These are phyloP conservation scores for Mycena amicta DNA, from an alignment of 768 basidiomycete species.

Conservation along the genomic window DNA sequence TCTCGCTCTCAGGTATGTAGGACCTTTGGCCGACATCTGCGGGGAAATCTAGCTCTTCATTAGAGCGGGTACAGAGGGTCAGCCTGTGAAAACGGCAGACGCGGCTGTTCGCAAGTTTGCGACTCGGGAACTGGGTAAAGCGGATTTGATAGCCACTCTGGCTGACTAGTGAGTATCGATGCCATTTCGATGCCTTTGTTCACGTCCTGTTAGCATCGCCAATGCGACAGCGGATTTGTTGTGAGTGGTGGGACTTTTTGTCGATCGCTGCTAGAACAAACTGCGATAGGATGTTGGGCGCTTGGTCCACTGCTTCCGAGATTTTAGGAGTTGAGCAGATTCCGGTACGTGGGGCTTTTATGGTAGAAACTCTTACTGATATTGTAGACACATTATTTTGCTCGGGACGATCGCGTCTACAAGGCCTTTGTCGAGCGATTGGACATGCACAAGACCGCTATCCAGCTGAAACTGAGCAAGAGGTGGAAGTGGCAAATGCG, in stretches of 20 bases:
- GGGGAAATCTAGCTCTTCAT: not conserved
- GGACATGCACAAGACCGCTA: constrained; percentile 45
- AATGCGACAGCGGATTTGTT: constrained; percentile 71
- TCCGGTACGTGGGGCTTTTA: constrained; percentile 55
- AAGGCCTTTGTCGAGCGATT: constrained; percentile 62
- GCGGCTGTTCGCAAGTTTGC: constrained; percentile 84
- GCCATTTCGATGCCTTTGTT: not conserved
- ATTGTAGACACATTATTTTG: constrained; percentile 86
- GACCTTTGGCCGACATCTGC: not conserved
- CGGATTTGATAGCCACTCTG: constrained; percentile 73
- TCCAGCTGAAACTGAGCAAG: constrained; percentile 51
- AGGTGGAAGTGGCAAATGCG: constrained; percentile 74
- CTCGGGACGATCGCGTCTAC: constrained; percentile 87
- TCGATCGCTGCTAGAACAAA: constrained; percentile 41
- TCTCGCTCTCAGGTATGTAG: constrained; percentile 55
- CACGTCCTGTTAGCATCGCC: constrained; percentile 58
- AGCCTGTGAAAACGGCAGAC: constrained; percentile 77
- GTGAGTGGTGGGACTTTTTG: constrained; percentile 25
- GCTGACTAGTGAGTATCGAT: constrained; percentile 79
- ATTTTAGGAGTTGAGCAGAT: constrained; percentile 63
- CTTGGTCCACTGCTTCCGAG: constrained; percentile 71
- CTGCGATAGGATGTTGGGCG: constrained; percentile 71
- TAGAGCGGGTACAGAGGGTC: constrained; percentile 57
- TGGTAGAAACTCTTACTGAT: too few relatives aligned
- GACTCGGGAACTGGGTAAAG: constrained; percentile 81